Percentiles rank a stretch among this genome's conserved stretches.
phyloP scores from a whole-genome alignment of 352 stramenopile species.

The Phytopythium helicoides region DNA sequence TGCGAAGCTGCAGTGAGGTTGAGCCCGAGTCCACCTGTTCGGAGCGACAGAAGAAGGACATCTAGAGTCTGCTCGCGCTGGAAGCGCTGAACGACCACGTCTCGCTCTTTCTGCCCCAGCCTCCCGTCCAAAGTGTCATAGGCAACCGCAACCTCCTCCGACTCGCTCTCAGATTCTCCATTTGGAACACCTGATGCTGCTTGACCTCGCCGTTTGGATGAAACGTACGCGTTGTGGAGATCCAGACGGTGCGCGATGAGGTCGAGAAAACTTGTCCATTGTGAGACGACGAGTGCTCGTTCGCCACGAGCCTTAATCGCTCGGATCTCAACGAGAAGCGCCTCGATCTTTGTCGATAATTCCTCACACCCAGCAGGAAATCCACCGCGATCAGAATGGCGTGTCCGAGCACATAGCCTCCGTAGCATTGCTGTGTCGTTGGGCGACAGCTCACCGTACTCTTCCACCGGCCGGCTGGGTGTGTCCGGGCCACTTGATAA shows the following conservation, averaged over 20 bases:
- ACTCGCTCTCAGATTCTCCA: no score
- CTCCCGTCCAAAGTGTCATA: slow-evolving; percentile 61
- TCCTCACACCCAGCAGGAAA: slow-evolving; percentile 5
- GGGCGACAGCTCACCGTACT: slow-evolving; percentile 17
- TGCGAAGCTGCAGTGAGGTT: slow-evolving; percentile 92
- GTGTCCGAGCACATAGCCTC: slow-evolving; percentile 11
- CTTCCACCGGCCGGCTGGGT: not conserved
- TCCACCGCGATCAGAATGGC: not conserved
- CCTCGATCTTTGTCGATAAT: slow-evolving; percentile 62
- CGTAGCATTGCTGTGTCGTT: slow-evolving; percentile 31
- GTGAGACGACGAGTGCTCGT: slow-evolving; percentile 80
- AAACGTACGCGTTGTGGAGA: slow-evolving; percentile 25
- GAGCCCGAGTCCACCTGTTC: slow-evolving; percentile 87
- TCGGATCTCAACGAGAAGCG: slow-evolving; percentile 50
- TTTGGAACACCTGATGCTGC: not conserved
- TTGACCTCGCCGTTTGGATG: slow-evolving; percentile 15
- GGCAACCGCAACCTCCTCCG: slow-evolving; percentile 19
- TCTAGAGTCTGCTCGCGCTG: slow-evolving; percentile 55
- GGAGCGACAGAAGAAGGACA: slow-evolving; percentile 87
- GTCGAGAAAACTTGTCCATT: slow-evolving; percentile 88
- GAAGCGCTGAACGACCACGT: slow-evolving; percentile 60
- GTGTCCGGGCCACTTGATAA: slow-evolving; percentile 12
- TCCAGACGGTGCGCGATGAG: slow-evolving; percentile 55
- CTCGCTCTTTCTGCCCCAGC: slow-evolving; percentile 55
- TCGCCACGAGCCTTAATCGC: slow-evolving; percentile 44